These are phyloP conservation scores for Pleurotus pulmonarius DNA, from an alignment of 768 basidiomycete genomes.

Conservation along the genomic window DNA sequence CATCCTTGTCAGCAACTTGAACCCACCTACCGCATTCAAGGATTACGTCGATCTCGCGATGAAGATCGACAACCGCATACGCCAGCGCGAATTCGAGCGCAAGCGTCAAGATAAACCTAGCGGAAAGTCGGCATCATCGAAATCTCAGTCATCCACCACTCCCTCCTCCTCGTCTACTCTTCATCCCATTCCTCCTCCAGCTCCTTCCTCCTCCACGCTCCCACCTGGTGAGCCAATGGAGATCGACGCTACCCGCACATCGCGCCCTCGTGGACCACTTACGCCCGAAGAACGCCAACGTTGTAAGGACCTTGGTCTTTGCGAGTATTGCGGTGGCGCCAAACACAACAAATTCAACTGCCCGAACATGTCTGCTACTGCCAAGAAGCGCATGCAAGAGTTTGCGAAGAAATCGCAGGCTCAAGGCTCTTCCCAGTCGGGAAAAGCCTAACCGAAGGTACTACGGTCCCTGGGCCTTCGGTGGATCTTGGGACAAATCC, in stretches of 20 bases:
- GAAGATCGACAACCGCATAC: slow-evolving; percentile 24
- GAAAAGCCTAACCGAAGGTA: slow-evolving; percentile 24
- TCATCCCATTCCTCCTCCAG: neutral
- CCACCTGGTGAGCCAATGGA: slow-evolving; percentile 24
- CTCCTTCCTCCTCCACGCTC: slow-evolving; percentile 9
- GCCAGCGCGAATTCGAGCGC: slow-evolving; percentile 15
- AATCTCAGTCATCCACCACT: slow-evolving; percentile 1
- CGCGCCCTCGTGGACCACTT: slow-evolving; percentile 19
- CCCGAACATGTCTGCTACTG: slow-evolving; percentile 22
- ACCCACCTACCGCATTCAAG: slow-evolving; percentile 15
- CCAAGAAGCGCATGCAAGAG: slow-evolving; percentile 9
- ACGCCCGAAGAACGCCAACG: slow-evolving; percentile 21
- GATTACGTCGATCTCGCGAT: too few species aligned
- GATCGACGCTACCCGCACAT: slow-evolving; percentile 20
- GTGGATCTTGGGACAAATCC: slow-evolving; percentile 21
- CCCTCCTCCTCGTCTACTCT: slow-evolving; percentile 1
- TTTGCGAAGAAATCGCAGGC: slow-evolving; percentile 3
- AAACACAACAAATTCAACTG: slow-evolving; percentile 19
- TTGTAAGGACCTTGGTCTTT: slow-evolving; percentile 22
- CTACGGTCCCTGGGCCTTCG: slow-evolving; percentile 24
- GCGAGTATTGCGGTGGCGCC: slow-evolving; percentile 29
- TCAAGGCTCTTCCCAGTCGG: slow-evolving; percentile 17
- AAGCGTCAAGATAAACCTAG: neutral
- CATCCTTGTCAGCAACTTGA: slow-evolving; percentile 13
- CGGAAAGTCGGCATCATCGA: neutral